Base-by-base conservation (phyloP, 257 asterid species). In the Knoxia roxburghii region DNA sequence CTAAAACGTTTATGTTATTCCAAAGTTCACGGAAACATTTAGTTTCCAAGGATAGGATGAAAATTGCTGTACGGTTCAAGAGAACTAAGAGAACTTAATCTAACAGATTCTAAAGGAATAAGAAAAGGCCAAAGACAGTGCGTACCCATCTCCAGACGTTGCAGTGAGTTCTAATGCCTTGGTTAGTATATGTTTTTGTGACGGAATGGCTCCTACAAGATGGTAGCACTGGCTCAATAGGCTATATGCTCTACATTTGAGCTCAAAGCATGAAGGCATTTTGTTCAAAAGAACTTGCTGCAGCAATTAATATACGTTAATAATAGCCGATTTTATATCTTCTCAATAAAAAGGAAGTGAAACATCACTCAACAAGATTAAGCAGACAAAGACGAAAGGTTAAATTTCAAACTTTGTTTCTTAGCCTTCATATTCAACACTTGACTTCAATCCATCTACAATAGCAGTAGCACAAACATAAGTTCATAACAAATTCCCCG, bases 201-300 rank as follows among this genome's bases (percentile, higher is more conserved):
- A 88, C 73, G 91, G 90, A 81, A 84, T 84, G 39, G 97, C 96
- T 68, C 99, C 99, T 65, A 90, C 96, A n/a, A 94, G 99, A 83
- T 88, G 97, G 83, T 94, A 94, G 78, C 96, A 90, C 80, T 94
- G 99, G 78, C 95, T 85, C 90, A 94, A 84, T 69, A 94, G 79
- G 83, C 95, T 90, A 76, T 84, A 94, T 39, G 99, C 86, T 83
- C 96, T 80, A 86, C 97, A 94, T 84, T 94, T 93, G 81, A 94
- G 88, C 80, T 94, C 96, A 82, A 94, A 90, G 88, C 89, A 94
- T 53, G 99, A 90, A 62, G 99, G 99, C 61, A 94, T 90, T 51
- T 95, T 82, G 87, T 90, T 94, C 83, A 94, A 76, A 62, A 94
- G 96, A 76, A 94, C 89, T 85, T 86, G 99, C 95, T 92, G 96